Evolutionary conservation across 2,329 filamentous ascomycete species (phyloP).

Genomic region (Rachicladosporium sp.): DNA sequence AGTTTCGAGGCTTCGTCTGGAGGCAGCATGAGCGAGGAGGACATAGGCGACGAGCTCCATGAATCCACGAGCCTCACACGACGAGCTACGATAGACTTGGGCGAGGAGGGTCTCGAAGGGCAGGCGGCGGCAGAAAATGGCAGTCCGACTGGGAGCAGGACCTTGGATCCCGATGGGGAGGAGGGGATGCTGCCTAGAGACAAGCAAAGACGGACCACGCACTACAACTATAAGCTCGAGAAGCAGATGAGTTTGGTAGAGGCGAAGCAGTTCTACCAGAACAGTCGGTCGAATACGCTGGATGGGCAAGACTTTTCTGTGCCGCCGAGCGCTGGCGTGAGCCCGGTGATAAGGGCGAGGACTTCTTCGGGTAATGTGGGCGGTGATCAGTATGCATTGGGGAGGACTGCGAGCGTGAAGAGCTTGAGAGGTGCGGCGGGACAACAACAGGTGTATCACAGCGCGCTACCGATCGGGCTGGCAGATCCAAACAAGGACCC

Average conservation of each 20-base stretch:
- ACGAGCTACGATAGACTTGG: conserved; percentile 15
- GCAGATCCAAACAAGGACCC: conserved; percentile 22
- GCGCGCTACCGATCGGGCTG: conserved; percentile 23
- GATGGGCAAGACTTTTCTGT: conserved; percentile 1
- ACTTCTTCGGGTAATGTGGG: conserved; percentile 31
- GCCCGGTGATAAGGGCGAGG: conserved; percentile 32
- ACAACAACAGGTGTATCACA: conserved; percentile 15
- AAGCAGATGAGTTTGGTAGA: conserved; percentile 90
- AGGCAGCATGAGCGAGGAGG: conserved; percentile 8
- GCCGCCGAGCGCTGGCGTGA: conserved; percentile 9
- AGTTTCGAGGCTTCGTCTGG: conserved; percentile 10
- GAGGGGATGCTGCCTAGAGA: conserved; percentile 33
- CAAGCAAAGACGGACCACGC: conserved; percentile 60
- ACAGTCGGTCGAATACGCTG: conserved; percentile 1
- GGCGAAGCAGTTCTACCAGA: conserved; percentile 88
- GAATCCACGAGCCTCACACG: conserved; percentile 15
- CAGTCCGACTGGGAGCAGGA: background rate
- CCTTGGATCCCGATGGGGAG: conserved; percentile 9
- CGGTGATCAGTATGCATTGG: conserved; percentile 24
- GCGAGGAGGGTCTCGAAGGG: conserved; percentile 4
- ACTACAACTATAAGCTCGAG: conserved; percentile 87
- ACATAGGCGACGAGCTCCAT: conserved; percentile 11
- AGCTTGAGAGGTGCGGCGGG: conserved; percentile 25
- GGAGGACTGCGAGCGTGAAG: conserved; percentile 30
- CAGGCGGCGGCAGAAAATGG: conserved; percentile 2